Evolutionary conservation across 306 rosid genomes (phyloP), one percentile per base, ranked within the genome.

Genomic region (Citrullus colocynthis): DNA sequence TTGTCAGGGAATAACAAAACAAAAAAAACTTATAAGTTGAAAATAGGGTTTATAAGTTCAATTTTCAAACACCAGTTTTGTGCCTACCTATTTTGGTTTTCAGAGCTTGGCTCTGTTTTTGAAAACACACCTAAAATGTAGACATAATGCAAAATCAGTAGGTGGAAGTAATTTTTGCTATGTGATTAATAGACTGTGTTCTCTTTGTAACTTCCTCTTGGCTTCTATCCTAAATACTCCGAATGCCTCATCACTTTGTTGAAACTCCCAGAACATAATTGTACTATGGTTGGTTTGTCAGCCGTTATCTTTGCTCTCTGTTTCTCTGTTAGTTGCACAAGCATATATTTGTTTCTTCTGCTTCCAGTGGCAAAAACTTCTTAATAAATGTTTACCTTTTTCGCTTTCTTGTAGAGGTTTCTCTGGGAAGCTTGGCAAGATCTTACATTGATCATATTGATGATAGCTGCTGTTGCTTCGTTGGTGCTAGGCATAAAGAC

Each of bases 401-500:
- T 82, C 79, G 74, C 42, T 80, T 18, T 80, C 58, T 54, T 61
- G 44, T 88, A 96, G 99, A 88, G 89, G 91, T 96, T 93, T 85
- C 55, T 96, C 64, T 96, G 98, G 99, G 99, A 96, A 85, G 97
- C 99, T 76, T 96, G 99, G 93, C 96, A 96, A 91, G 99, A 96
- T 84, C 93, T 93, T 85, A 96, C 99, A 72, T 83, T 96, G 84
- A 79, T 96, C 80, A 96, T 96, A 87, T 86, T 96, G 85, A 91
- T 96, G 93, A 79, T 93, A 82, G 98, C 99, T 81, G 99, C 98
- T 2, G 97, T 84, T 21, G 97, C 97, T 78, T 96, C 99, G 34
- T 83, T 96, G 88, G 99, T 88, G 30, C 75, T 96, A 78, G 99
- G 99, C 81, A 96, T 96, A 81, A 96, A 96, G 85, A 85, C 96